Base-by-base conservation (phyloP, 75 land plant genomes). In the Sequoia sempervirens region DNA sequence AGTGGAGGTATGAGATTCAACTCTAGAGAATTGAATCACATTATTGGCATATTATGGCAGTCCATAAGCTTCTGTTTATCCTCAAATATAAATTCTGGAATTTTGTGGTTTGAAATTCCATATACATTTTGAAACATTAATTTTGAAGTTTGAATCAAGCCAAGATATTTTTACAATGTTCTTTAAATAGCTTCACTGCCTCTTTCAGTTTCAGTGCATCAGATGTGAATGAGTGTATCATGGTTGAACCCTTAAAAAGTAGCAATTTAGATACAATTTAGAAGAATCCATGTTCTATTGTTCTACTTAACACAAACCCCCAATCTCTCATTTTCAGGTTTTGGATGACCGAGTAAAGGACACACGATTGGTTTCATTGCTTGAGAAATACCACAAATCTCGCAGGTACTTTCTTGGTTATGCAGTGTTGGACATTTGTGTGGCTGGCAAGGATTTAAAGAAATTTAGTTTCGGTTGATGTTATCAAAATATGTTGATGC, bases 361-460 rank as follows among this genome's bases (percentile, higher is more conserved):
- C 85, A 87, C 88, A 50, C 92, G 96, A 1, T 81, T 95, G 43
- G 86, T 87, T 50, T 69, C 89, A 3, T 81, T 95, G 83, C 92
- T 95, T 70, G 92, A 90, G 54, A 89, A 93, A 70, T 95, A 95
- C 79, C 96, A 95, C 88, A 84, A 89, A 79, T 88, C 95, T 43
- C 88, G 90, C 50, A 90, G 87, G 92, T 89, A 83, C 38, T 23
- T 28, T 26, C 74, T 81, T 30, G 40, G 28, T 78, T 45, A 4
- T 10, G 52, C 50, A 78, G 28, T 78, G 5, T 78, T 78, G 32
- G 28, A n/a, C 46, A 43, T 78, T 12, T n/a, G n/a, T 45, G 13
- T 9, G 23, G 28, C n/a, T 78, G 80, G 30, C 26, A 41, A 28
- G 79, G 43, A 78, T 26, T 45, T 32, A 2, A 11, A 78, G 15